Conservation (phyloP, 2,329 filamentous ascomycete species). For the Microcyclospora tardicrescens region DNA sequence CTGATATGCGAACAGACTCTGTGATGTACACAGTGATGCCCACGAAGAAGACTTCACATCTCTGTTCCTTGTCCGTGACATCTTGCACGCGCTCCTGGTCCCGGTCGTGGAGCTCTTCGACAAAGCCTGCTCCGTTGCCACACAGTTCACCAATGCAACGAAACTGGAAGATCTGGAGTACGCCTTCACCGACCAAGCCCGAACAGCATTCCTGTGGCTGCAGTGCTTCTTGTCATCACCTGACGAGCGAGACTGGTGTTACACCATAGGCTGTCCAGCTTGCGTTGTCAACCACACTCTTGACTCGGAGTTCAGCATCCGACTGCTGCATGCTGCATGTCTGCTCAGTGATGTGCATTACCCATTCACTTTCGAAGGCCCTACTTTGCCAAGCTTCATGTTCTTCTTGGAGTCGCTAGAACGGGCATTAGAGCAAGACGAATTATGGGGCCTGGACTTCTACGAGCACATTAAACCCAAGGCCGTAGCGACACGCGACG, state of each 20-base stretch:
- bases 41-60: slow-evolving; percentile 22
- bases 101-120: slow-evolving; percentile 45
- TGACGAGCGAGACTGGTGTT: slow-evolving; percentile 43
- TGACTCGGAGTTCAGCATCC: slow-evolving; percentile 35
- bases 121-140: slow-evolving; percentile 41
- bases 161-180: slow-evolving; percentile 42
- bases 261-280: slow-evolving; percentile 42
- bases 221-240: slow-evolving; percentile 43
- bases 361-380: slow-evolving; percentile 21
- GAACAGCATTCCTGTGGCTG: slow-evolving; percentile 45
- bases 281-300: slow-evolving; percentile 33
- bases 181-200: slow-evolving; percentile 43
- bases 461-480: slow-evolving; percentile 32
- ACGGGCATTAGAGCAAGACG: slow-evolving; percentile 27
- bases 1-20: slow-evolving; percentile 26
- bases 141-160: slow-evolving; percentile 34
- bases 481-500: slow-evolving; percentile 28
- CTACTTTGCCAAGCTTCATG: slow-evolving; percentile 23
- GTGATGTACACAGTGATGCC: slow-evolving; percentile 26
- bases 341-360: slow-evolving; percentile 32
- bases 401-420: slow-evolving; percentile 32
- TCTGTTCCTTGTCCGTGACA: slow-evolving; percentile 43
- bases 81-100: slow-evolving; percentile 45
- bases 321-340: slow-evolving; percentile 35
- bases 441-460: slow-evolving; percentile 32